phyloP scores from a whole-genome alignment of 345 rosid genomes.

The Acer negundo region DNA sequence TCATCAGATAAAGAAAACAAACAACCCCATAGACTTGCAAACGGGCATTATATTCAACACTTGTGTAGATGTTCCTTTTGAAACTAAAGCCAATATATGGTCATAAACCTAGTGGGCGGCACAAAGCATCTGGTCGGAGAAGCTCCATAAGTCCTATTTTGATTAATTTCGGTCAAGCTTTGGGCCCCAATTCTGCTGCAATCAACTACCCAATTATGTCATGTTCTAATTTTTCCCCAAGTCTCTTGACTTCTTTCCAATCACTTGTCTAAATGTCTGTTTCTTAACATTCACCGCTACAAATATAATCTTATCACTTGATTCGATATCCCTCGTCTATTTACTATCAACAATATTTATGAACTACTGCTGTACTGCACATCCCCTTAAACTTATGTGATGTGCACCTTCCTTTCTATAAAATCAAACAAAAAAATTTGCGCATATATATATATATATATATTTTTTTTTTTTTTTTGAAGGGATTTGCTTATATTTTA shows the following conservation, averaged over 20 bases:
- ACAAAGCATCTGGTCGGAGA: conserved; percentile 7
- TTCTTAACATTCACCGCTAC: too few relatives aligned
- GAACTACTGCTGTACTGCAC: too few relatives aligned
- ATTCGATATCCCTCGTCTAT: neutral
- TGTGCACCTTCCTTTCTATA: too few relatives aligned
- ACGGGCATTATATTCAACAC: conserved; percentile 7
- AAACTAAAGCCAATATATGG: neutral
- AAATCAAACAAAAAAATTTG: too few relatives aligned
- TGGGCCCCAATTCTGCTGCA: conserved; percentile 1
- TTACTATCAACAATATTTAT: neutral
- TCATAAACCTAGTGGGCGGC: conserved; percentile 19
- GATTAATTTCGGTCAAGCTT: conserved; percentile 6
- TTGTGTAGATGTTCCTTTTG: conserved; percentile 8
- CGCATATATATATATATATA: too few relatives aligned
- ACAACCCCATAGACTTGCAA: too few relatives aligned
- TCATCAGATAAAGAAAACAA: too few relatives aligned
- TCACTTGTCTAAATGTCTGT: neutral
- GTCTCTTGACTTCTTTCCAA: neutral
- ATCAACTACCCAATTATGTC: neutral
- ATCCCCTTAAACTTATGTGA: too few relatives aligned
- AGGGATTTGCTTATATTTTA: too few relatives aligned
- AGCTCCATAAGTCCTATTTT: conserved; percentile 9
- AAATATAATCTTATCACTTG: too few relatives aligned
- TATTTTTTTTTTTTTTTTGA: too few relatives aligned
- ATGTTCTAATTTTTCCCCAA: neutral